These are phyloP conservation scores for Artemisia annua DNA, from an alignment of 129 eudicot genomes.

Conservation along the genomic window DNA sequence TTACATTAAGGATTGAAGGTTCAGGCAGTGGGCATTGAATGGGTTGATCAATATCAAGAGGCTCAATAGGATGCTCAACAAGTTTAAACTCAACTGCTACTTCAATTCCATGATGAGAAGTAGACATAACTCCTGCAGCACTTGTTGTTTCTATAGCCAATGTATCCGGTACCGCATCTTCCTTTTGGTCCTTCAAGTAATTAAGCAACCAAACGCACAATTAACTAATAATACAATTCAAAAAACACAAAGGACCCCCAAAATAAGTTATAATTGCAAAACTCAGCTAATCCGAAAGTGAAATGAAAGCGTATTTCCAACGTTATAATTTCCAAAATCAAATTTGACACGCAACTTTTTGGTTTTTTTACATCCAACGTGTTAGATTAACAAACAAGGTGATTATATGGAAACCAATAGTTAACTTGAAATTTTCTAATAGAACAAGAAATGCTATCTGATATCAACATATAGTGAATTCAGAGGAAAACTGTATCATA, in stretches of 20 bases:
- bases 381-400: slow-evolving; percentile 2
- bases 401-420: not conserved
- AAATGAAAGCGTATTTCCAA: not conserved
- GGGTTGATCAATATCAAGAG: slow-evolving; percentile 81
- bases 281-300: too few species aligned
- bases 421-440: slow-evolving; percentile 7
- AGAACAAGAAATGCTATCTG: too few species aligned
- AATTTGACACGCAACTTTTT: too few species aligned
- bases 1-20: slow-evolving; percentile 95
- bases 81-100: slow-evolving; percentile 84
- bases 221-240: not conserved
- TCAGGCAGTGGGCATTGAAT: slow-evolving; percentile 91
- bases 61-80: slow-evolving; percentile 80
- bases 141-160: slow-evolving; percentile 34
- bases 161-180: slow-evolving; percentile 41
- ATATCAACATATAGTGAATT: too few species aligned
- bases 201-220: slow-evolving; percentile 17
- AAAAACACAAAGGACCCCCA: not conserved
- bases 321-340: not conserved
- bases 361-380: too few species aligned
- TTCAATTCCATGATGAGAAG: slow-evolving; percentile 78
- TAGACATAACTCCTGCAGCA: slow-evolving; percentile 34
- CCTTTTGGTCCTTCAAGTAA: slow-evolving; percentile 57
- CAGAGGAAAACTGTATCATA: too few species aligned
- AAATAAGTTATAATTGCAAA: not conserved